Conservation (phyloP, 805 yeast species). For the Cyberlindnera xylosilytica region DNA sequence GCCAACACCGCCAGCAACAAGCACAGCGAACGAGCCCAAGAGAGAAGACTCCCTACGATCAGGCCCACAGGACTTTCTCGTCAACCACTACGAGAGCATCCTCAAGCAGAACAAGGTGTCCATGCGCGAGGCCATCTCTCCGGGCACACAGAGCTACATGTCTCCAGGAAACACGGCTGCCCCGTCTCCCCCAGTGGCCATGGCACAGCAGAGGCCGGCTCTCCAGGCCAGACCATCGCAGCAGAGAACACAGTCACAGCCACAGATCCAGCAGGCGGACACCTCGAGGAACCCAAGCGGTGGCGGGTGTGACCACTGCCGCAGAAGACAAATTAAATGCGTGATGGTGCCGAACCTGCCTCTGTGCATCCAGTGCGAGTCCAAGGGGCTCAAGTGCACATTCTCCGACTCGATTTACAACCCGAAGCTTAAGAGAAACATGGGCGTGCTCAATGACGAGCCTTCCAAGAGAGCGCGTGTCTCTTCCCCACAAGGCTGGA, state of each 20-base stretch:
- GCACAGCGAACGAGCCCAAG: neutral
- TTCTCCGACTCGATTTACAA: conserved; percentile 53
- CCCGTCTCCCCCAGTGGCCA: conserved; percentile 7
- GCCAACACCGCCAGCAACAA: conserved; percentile 11
- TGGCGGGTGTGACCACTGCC: conserved; percentile 57
- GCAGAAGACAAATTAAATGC: conserved; percentile 77
- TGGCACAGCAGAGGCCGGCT: conserved; percentile 1
- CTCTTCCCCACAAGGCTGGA: conserved; percentile 6
- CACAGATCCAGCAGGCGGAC: neutral
- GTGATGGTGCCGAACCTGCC: conserved; percentile 59
- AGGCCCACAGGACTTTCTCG: conserved; percentile 15
- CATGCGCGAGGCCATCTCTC: conserved; percentile 23
- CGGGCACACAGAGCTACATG: conserved; percentile 13
- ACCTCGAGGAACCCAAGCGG: conserved; percentile 1
- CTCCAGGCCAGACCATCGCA: conserved; percentile 1
- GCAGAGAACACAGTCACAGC: conserved; percentile 2
- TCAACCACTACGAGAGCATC: conserved; percentile 25
- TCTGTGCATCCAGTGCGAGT: conserved; percentile 74
- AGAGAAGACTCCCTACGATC: conserved; percentile 2
- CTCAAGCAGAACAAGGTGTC: conserved; percentile 25
- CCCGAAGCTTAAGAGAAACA: conserved; percentile 36
- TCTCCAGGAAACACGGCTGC: conserved; percentile 15
- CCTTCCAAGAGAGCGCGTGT: conserved; percentile 10
- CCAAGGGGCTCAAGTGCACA: conserved; percentile 71
- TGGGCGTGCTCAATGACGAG: conserved; percentile 21